phyloP scores from a whole-genome alignment of 345 rosid species.

The Acer saccharum region DNA sequence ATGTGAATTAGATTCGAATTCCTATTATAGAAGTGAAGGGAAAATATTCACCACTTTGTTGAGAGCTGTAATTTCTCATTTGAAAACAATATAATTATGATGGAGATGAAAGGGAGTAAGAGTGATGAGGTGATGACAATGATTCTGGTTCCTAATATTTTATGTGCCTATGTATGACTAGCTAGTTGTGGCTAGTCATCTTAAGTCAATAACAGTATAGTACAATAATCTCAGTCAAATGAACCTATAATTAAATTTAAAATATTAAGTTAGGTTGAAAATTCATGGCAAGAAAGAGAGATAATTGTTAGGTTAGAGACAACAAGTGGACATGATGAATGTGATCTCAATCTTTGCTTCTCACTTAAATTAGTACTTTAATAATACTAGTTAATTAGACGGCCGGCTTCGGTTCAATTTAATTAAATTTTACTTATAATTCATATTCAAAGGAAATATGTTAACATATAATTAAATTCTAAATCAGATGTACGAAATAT shows the following conservation, averaged over 20 bases:
- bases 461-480: too few species aligned
- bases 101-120: neutral
- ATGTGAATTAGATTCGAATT: too few species aligned
- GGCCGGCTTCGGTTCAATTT: neutral
- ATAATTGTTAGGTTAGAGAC: conserved; percentile 22
- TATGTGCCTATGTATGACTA: neutral
- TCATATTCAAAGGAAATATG: too few species aligned
- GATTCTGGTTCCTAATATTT: neutral
- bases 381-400: neutral
- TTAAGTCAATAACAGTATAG: conserved; percentile 14
- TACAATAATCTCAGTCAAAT: conserved; percentile 28
- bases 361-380: conserved; percentile 6
- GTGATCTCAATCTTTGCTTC: conserved; percentile 12
- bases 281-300: neutral
- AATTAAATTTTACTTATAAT: too few species aligned
- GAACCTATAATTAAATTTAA: neutral
- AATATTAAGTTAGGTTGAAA: neutral
- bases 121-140: neutral
- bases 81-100: too few species aligned
- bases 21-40: too few species aligned
- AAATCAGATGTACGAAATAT: too few species aligned
- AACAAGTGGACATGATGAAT: conserved; percentile 8
- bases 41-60: too few species aligned
- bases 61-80: too few species aligned
- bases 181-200: neutral